Conservation (phyloP, 176 grass and related monocot genomes). For the Eleusine coracana region DNA sequence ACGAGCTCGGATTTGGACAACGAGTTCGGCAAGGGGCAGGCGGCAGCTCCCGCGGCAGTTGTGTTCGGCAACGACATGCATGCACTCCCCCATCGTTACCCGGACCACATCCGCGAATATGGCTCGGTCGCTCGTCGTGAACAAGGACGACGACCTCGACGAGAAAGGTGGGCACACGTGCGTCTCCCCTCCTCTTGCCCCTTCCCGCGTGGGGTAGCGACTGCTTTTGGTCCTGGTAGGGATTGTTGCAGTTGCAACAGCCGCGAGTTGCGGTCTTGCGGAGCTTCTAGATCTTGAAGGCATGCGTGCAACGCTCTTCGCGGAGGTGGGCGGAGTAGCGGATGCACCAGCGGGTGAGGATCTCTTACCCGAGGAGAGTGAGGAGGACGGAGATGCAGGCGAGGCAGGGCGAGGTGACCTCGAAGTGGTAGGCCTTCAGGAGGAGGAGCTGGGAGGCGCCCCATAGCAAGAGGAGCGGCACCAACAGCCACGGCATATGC, state of each 20-base stretch:
- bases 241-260: conserved; percentile 88
- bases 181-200: too few relatives aligned
- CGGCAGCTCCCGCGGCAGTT: too few relatives aligned
- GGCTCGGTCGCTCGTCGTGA: too few relatives aligned
- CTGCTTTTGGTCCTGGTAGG: conserved; percentile 84
- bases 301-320: conserved; percentile 66
- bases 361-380: conserved; percentile 97
- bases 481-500: conserved; percentile 87
- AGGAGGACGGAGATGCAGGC: conserved; percentile 92
- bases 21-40: too few relatives aligned
- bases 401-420: conserved; percentile 90
- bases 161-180: too few relatives aligned
- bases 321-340: conserved; percentile 78
- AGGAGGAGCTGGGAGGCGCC: conserved; percentile 85
- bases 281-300: conserved; percentile 81
- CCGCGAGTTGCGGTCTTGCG: conserved; percentile 80
- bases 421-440: conserved; percentile 77
- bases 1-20: too few relatives aligned
- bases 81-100: too few relatives aligned
- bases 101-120: too few relatives aligned
- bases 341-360: conserved; percentile 76
- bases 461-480: conserved; percentile 84
- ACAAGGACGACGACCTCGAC: too few relatives aligned
- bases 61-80: too few relatives aligned
- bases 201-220: too few relatives aligned